phyloP scores from a whole-genome alignment of 2,329 filamentous ascomycete genomes.

The Aspergillus sclerotialis region DNA sequence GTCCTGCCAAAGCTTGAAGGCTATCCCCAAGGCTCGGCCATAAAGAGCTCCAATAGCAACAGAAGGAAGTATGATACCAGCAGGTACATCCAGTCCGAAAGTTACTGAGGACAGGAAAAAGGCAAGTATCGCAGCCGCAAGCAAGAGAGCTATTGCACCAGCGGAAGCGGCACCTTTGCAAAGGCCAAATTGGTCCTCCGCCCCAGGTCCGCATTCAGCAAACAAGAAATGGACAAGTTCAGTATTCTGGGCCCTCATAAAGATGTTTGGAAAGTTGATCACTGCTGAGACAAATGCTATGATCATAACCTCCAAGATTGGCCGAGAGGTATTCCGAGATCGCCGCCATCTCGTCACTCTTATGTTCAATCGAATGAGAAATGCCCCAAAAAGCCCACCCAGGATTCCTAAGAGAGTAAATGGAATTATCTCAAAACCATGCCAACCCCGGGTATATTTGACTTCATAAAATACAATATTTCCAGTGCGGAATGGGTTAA shows the following conservation, averaged over 20 bases:
- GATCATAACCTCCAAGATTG: conserved; percentile 71
- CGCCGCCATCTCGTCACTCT: conserved; percentile 74
- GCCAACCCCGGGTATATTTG: conserved; percentile 85
- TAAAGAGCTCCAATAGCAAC: conserved; percentile 92
- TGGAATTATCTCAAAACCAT: conserved; percentile 86
- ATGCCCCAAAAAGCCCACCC: conserved; percentile 86
- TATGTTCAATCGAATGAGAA: conserved; percentile 96
- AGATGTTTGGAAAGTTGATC: conserved; percentile 91
- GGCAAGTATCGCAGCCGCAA: conserved; percentile 75
- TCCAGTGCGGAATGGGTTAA: conserved; percentile 90
- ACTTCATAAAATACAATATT: conserved; percentile 96
- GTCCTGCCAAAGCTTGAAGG: conserved; percentile 81
- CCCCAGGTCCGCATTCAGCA: conserved; percentile 74
- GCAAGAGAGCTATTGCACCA: conserved; percentile 71
- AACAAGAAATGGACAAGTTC: conserved; percentile 91
- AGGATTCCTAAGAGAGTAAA: conserved; percentile 81
- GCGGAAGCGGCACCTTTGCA: conserved; percentile 80
- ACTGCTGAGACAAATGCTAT: conserved; percentile 76
- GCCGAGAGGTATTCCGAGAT: conserved; percentile 60
- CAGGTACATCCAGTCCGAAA: conserved; percentile 89
- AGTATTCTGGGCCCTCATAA: conserved; percentile 87
- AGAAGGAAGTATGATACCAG: conserved; percentile 90
- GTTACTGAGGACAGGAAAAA: conserved; percentile 81
- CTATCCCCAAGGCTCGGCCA: conserved; percentile 80
- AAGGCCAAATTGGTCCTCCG: conserved; percentile 81